A percentile compares a stretch with the other conserved stretches of the same genome.
phyloP scores from a whole-genome alignment of 1,284 basidiomycete species.

The Thecaphora thlaspeos region DNA sequence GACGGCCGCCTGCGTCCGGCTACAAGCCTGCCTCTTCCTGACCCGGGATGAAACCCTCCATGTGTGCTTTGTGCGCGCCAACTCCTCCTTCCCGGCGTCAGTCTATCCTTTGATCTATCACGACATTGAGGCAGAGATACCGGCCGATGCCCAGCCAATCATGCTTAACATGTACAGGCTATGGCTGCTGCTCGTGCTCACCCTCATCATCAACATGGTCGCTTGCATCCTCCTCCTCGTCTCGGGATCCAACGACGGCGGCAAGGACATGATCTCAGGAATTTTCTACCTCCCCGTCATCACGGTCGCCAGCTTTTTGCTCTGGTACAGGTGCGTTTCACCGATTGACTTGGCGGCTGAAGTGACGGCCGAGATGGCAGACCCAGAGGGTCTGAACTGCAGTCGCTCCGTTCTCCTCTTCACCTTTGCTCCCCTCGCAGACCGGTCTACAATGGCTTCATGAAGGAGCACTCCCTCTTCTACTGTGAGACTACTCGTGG shows the following conservation, averaged over 20 bases:
- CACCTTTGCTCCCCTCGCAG: constrained; percentile 63
- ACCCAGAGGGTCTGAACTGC: background rate
- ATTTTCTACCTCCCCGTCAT: constrained; percentile 82
- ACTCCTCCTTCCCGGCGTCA: no score
- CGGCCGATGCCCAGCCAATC: constrained; percentile 73
- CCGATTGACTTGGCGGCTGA: no score
- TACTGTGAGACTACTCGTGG: constrained; percentile 70
- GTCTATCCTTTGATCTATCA: constrained; percentile 93
- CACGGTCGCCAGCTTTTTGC: constrained; percentile 74
- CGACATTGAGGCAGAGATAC: constrained; percentile 83
- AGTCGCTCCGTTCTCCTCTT: background rate
- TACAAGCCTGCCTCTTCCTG: no score
- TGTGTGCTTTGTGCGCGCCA: no score
- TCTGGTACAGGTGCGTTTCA: constrained; percentile 64
- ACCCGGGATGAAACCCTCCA: no score
- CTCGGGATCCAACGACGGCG: constrained; percentile 73
- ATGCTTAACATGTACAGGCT: constrained; percentile 69
- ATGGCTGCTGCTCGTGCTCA: constrained; percentile 63
- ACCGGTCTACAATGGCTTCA: constrained; percentile 93
- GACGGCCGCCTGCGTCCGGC: no score
- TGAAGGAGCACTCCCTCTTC: constrained; percentile 69
- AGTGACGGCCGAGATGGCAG: no score
- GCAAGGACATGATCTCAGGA: constrained; percentile 69
- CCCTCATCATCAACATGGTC: constrained; percentile 83
- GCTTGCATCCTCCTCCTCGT: constrained; percentile 84